Evolutionary conservation across 305 asterid species (phyloP), one percentile per base, ranked within the genome.

Genomic region (Petunia hybrid): DNA sequence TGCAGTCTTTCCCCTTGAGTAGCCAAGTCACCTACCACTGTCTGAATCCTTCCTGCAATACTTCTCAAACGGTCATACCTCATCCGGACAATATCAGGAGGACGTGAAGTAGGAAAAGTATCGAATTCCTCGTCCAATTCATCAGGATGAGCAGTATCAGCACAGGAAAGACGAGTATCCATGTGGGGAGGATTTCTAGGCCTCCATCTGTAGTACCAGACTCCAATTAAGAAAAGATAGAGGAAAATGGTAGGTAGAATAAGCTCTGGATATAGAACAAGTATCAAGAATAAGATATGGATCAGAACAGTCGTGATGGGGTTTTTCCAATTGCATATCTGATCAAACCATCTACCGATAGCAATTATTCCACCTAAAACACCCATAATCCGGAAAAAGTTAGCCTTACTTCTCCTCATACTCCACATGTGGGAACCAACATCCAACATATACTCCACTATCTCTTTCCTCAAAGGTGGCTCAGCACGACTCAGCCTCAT

Each of bases 61-160:
- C 93, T 91, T 74, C 97, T 86, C 80, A 92, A 71, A 57, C 98
- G 83, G 41, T 92, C 97, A 40, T 93, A 93, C 85, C 98, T 87
- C 93, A 89, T 89, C 48, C 95, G 61, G 8, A 94, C 92, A 1
- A 88, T 67, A 36, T 91, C 97, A 8, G 88, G 79, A 4, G 83
- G 86, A 6, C 86, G 85, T 1, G 91, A 77, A 8, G 92, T 90
- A 4, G 98, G 98, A 8, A 90, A 94, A 40, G 94, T 87, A 86
- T 93, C 97, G 9, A 92, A 89, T 76, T 92, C 95, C 80, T 92
- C 97, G 35, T 91, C 97, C 1, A 93, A 84, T 76, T 93, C 98
- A 64, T 94, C 98, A 8, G 95, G 91, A 57, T 79, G 80, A 43
- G 87, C 92, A 6, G 81, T 83, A 6, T 92, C 96, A 35, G 98